Evolutionary conservation across 257 asterid genomes (phyloP).

Genomic region (Nicotiana otophora): DNA sequence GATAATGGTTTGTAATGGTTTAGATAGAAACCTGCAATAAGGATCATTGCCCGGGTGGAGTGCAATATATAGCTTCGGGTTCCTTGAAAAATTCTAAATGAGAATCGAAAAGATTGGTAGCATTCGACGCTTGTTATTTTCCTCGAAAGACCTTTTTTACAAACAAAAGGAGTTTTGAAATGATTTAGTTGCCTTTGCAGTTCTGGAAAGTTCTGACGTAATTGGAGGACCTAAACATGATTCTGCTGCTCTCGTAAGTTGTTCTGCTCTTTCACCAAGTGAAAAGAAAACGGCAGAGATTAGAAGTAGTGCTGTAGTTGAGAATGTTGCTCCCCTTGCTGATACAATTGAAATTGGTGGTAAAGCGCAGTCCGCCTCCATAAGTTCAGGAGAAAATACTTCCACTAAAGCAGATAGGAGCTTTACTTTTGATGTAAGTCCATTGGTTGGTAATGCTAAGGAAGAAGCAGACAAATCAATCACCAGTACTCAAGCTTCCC

Average conservation of each 20-base stretch:
- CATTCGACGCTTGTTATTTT: not conserved
- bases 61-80: not conserved
- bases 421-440: constrained; percentile 54
- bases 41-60: not conserved
- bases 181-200: constrained; percentile 33
- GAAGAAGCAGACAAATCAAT: constrained; percentile 31
- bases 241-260: constrained; percentile 21
- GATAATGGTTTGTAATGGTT: not conserved
- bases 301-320: constrained; percentile 17
- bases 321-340: constrained; percentile 22
- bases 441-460: constrained; percentile 27
- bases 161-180: not conserved
- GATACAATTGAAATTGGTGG: constrained; percentile 6
- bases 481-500: constrained; percentile 38
- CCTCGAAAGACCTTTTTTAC: not conserved
- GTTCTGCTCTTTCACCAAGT: constrained; percentile 31
- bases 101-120: not conserved
- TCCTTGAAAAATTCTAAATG: not conserved
- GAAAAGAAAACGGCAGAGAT: constrained; percentile 22
- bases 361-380: constrained; percentile 12
- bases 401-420: constrained; percentile 44
- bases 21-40: not conserved
- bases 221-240: constrained; percentile 28
- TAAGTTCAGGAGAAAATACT: constrained; percentile 29
- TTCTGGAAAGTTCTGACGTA: constrained; percentile 28